Conservation (phyloP, 495 filamentous ascomycete species). For the Amorphotheca resinae region DNA sequence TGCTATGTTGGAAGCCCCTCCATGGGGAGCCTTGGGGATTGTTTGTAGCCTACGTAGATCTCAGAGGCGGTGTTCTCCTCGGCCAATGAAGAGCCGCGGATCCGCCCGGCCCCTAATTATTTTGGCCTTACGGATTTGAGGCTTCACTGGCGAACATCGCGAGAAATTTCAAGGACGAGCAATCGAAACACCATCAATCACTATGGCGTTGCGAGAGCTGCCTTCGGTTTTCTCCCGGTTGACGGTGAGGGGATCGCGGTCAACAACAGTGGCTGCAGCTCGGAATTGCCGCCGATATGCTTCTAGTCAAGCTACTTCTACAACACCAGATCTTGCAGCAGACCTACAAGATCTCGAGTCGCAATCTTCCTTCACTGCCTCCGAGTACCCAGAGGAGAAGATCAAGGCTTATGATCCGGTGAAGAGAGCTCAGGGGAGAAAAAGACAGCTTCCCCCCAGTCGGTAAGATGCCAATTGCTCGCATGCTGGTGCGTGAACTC, state of each 20-base stretch:
- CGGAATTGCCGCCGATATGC: conserved; percentile 31
- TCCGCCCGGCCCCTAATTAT: not conserved
- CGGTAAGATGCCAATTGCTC: conserved; percentile 34
- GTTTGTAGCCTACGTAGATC: too few relatives aligned
- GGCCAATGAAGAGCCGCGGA: not conserved
- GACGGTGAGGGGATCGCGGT: conserved; percentile 14
- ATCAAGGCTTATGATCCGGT: conserved; percentile 45
- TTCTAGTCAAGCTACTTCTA: conserved; percentile 30
- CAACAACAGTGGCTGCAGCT: conserved; percentile 18
- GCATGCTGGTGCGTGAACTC: not conserved
- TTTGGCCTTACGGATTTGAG: too few relatives aligned
- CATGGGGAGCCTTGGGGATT: too few relatives aligned
- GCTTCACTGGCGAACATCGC: conserved; percentile 1
- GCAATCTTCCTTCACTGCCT: conserved; percentile 28
- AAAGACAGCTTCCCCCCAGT: conserved; percentile 49
- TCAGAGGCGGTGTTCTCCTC: too few relatives aligned
- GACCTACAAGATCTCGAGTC: conserved; percentile 29
- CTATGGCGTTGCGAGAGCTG: conserved; percentile 23
- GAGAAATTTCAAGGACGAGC: conserved; percentile 4
- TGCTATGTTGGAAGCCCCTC: too few relatives aligned
- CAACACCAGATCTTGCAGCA: not conserved
- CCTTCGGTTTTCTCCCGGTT: conserved; percentile 12
- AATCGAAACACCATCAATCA: not conserved
- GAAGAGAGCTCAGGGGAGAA: conserved; percentile 36
- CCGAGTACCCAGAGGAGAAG: conserved; percentile 23